Evolutionary conservation across 2,329 filamentous ascomycete genomes (phyloP).

Genomic region (Xylariaceae sp.): DNA sequence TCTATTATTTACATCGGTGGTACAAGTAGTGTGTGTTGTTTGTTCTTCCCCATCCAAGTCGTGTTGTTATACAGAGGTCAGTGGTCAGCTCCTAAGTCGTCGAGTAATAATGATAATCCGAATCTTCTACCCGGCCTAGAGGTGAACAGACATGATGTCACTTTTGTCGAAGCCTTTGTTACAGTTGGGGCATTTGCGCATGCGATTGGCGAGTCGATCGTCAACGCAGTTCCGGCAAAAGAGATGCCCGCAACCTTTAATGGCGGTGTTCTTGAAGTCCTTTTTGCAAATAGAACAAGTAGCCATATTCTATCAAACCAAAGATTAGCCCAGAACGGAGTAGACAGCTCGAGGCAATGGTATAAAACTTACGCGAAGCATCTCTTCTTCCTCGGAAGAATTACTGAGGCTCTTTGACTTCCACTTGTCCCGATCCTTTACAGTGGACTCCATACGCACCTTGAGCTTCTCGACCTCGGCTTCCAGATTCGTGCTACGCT

Average conservation of each 20-base stretch:
- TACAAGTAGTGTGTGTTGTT: background rate
- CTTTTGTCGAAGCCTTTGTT: conserved; percentile 85
- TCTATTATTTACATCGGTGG: conserved; percentile 19
- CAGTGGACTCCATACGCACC: conserved; percentile 69
- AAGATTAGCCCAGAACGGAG: conserved; percentile 30
- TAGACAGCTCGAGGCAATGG: background rate
- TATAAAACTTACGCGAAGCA: conserved; percentile 70
- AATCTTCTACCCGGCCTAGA: conserved; percentile 26
- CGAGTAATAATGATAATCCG: background rate
- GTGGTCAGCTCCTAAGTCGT: no score
- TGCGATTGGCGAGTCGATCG: conserved; percentile 81
- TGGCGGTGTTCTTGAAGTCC: conserved; percentile 88
- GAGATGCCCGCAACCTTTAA: conserved; percentile 92
- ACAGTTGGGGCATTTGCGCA: conserved; percentile 93
- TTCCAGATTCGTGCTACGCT: conserved; percentile 60
- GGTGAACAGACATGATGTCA: conserved; percentile 75
- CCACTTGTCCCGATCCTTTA: conserved; percentile 81
- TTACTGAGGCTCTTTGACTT: conserved; percentile 79
- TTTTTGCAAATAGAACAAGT: conserved; percentile 90
- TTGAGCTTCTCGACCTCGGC: conserved; percentile 77
- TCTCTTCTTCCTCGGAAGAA: conserved; percentile 76
- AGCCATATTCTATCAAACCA: conserved; percentile 58
- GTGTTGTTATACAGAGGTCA: background rate
- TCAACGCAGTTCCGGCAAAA: conserved; percentile 92
- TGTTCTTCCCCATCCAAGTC: background rate